phyloP scores from a whole-genome alignment of 495 filamentous ascomycete species.

The Xylaria longipes region DNA sequence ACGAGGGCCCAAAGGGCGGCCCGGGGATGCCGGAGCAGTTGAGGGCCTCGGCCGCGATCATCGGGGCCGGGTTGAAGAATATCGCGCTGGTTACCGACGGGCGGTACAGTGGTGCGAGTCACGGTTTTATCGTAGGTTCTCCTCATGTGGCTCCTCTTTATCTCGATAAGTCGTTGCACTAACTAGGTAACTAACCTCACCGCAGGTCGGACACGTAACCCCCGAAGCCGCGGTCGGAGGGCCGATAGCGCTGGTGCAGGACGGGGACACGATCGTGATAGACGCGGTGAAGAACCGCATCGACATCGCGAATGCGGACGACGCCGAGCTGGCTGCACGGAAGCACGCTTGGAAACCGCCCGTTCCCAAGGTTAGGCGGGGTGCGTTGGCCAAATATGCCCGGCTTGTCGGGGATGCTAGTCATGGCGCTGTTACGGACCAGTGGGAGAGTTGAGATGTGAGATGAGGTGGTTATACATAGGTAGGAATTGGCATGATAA shows the following conservation, averaged over 20 bases:
- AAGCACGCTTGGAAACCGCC: slow-evolving; percentile 77
- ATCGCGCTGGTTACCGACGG: slow-evolving; percentile 95
- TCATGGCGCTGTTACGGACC: slow-evolving; percentile 62
- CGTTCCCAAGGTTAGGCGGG: slow-evolving; percentile 76
- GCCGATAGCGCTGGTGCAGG: slow-evolving; percentile 77
- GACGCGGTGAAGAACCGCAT: slow-evolving; percentile 81
- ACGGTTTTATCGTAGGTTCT: slow-evolving; percentile 84
- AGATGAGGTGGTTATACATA: not conserved
- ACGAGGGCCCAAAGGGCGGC: slow-evolving; percentile 94
- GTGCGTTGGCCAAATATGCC: slow-evolving; percentile 91
- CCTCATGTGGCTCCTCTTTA: not conserved
- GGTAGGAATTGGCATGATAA: not conserved
- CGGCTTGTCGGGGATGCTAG: slow-evolving; percentile 61
- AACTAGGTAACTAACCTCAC: slow-evolving; percentile 36
- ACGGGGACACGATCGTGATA: slow-evolving; percentile 88
- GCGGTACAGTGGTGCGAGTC: slow-evolving; percentile 85
- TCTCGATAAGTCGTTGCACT: slow-evolving; percentile 32
- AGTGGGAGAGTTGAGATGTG: slow-evolving; percentile 30
- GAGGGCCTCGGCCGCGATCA: slow-evolving; percentile 85
- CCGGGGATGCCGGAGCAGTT: slow-evolving; percentile 99
- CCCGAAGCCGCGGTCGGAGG: slow-evolving; percentile 87
- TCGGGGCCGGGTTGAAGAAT: slow-evolving; percentile 89
- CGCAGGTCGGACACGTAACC: slow-evolving; percentile 73
- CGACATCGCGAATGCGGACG: slow-evolving; percentile 64
- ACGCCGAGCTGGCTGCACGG: slow-evolving; percentile 73